These are phyloP conservation scores for Furcasterigmium sp. DNA, from an alignment of 2,329 filamentous ascomycete species.

Conservation along the genomic window DNA sequence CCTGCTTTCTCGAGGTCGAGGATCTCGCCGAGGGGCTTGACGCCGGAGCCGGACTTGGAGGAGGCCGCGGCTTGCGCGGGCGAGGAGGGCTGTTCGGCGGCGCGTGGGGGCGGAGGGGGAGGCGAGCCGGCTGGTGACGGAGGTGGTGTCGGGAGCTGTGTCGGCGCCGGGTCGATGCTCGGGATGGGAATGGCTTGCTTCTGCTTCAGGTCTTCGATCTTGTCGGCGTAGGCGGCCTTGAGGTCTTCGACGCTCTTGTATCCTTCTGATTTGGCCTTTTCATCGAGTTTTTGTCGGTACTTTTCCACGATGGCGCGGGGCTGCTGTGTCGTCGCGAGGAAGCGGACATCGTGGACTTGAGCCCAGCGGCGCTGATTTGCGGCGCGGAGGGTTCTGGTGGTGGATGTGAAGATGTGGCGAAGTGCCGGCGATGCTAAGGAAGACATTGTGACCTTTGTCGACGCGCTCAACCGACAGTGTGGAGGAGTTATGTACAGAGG, in stretches of 20 bases:
- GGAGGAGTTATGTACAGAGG: too few relatives aligned
- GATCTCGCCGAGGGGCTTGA: conserved; percentile 45
- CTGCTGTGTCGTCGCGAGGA: conserved; percentile 72
- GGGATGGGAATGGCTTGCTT: conserved; percentile 53
- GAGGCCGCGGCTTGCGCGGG: conserved; percentile 8
- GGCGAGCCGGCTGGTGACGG: conserved; percentile 8
- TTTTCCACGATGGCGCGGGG: conserved; percentile 69
- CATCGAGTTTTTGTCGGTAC: conserved; percentile 79
- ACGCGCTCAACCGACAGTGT: too few relatives aligned
- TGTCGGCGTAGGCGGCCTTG: conserved; percentile 77
- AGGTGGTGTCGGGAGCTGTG: conserved; percentile 21
- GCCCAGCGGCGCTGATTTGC: conserved; percentile 75
- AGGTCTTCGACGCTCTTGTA: conserved; percentile 66
- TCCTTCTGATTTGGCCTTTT: conserved; percentile 74
- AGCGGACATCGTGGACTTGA: conserved; percentile 86
- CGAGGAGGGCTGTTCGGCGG: conserved; percentile 26
- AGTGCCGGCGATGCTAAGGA: conserved; percentile 41
- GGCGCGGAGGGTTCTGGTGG: conserved; percentile 23
- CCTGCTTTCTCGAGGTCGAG: conserved; percentile 77
- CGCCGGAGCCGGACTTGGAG: conserved; percentile 19
- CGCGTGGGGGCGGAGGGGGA: conserved; percentile 11
- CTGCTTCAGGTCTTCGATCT: conserved; percentile 68
- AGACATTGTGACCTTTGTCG: conserved; percentile 33
- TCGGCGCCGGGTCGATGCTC: conserved; percentile 22
- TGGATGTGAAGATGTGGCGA: conserved; percentile 35